phyloP scores from a whole-genome alignment of 371 early-diverging fungal species.

The Syncephalastrum contaminatum region DNA sequence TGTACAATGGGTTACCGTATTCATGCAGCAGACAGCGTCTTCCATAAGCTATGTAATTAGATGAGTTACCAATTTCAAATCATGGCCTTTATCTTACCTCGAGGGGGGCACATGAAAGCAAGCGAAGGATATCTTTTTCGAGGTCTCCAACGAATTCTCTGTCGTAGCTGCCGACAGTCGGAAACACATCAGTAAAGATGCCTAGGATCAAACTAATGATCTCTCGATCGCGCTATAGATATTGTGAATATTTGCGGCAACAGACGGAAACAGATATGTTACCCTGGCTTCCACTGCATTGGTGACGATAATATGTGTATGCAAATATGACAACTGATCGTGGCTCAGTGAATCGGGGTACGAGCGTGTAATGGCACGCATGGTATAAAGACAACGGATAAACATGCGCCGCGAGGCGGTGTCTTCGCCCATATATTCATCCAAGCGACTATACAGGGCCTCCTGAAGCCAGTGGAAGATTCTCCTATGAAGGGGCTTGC shows the following conservation, averaged over 20 bases:
- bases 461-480: conserved; percentile 66
- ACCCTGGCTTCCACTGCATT: conserved; percentile 21
- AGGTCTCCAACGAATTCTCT: too few relatives aligned
- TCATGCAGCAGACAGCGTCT: conserved; percentile 73
- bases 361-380: conserved; percentile 45
- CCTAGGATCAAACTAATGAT: too few relatives aligned
- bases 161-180: too few relatives aligned
- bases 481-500: conserved; percentile 32
- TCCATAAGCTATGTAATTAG: conserved; percentile 49
- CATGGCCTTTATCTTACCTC: conserved; percentile 24
- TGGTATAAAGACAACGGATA: conserved; percentile 34
- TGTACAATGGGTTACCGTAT: conserved; percentile 60
- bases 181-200: too few relatives aligned
- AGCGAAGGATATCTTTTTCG: too few relatives aligned
- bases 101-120: conserved; percentile 43
- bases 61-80: not conserved
- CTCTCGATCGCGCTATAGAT: too few relatives aligned
- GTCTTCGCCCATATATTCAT: conserved; percentile 34
- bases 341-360: conserved; percentile 40
- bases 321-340: conserved; percentile 44
- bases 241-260: too few relatives aligned
- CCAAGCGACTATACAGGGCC: conserved; percentile 20
- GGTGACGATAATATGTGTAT: conserved; percentile 46
- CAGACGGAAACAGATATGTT: too few relatives aligned
- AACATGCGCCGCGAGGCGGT: conserved; percentile 32